Evolutionary conservation across 805 yeast species (phyloP), one percentile per base, ranked within the genome.

Genomic region (Hanseniaspora meyeri): DNA sequence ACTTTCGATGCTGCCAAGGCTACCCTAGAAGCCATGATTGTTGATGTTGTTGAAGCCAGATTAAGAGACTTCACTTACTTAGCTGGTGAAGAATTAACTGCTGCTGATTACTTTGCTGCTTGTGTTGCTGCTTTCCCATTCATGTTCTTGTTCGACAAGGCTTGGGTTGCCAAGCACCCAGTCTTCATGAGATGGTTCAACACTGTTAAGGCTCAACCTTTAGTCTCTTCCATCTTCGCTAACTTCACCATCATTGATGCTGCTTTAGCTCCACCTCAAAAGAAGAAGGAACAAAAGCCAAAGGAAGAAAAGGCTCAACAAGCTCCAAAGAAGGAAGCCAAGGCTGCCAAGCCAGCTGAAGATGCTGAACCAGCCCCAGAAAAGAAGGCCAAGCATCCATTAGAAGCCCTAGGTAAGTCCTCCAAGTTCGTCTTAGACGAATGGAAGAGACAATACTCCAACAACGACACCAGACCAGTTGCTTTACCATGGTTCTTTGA

Each of bases 401-500:
- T 89, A 72, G 91, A 80, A 71, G 75, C 77, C 60, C 81, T 90
- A 62, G 91, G 90, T 66, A 82, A 80, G 70, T 72, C 86, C 59
- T 63, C 83, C 61, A 72, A 74, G 63, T 75, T 83, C 66, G 47
- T 57, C 32, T 67, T 90, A 63, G 96, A 89, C 68, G 91, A 86
- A 73, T 88, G 95, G 91, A 90, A 90, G 83, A 84, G 95, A 77
- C 74, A 74, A 63, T 90, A 90, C 85, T 88, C 96, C 62, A 90
- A 90, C 81, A 89, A 87, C 76, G 96, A 90, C 69, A 90, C 96
- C 72, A 86, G 96, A 76, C 83, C 80, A 70, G 80, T 73, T 65
- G 95, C 96, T 65, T 77, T 90, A 64, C 96, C 96, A 70, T 90
- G 89, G 88, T 90, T 90, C 90, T 90, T 95, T 95, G 85, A 84